A percentile compares a stretch with the other conserved stretches of the same genome.
Evolutionary conservation across 73 alveolate genomes (phyloP).

Genomic region (Paramecium caudatum): DNA sequence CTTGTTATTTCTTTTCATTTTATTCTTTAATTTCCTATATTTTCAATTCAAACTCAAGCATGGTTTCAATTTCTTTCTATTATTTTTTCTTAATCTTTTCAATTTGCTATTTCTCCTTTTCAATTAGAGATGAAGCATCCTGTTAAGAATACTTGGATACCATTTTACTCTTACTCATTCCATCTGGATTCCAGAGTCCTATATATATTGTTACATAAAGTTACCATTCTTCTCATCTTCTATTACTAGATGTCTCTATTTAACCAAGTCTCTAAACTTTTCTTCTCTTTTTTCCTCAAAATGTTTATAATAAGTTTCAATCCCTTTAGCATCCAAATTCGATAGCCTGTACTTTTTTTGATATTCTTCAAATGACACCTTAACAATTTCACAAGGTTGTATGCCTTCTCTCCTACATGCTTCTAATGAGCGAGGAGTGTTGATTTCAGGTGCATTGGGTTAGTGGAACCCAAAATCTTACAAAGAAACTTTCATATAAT

Average conservation of each 20-base stretch:
- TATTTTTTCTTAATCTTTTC: slow-evolving; percentile 53
- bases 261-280: slow-evolving; percentile 36
- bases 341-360: slow-evolving; percentile 5
- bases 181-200: slow-evolving; percentile 62
- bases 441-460: slow-evolving; percentile 59
- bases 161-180: slow-evolving; percentile 46
- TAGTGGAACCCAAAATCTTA: slow-evolving; percentile 63
- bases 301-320: slow-evolving; percentile 31
- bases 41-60: slow-evolving; percentile 67
- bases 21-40: slow-evolving; percentile 56
- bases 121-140: slow-evolving; percentile 65
- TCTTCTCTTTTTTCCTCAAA: slow-evolving; percentile 67
- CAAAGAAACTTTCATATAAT: slow-evolving; percentile 62
- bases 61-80: slow-evolving; percentile 45
- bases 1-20: slow-evolving; percentile 47
- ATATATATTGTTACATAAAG: not conserved
- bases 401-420: slow-evolving; percentile 66
- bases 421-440: slow-evolving; percentile 62
- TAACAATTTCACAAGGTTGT: slow-evolving; percentile 50
- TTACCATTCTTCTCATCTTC: slow-evolving; percentile 66
- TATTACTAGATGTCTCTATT: slow-evolving; percentile 56
- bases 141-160: slow-evolving; percentile 47
- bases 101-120: slow-evolving; percentile 45
- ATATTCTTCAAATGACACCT: slow-evolving; percentile 31
- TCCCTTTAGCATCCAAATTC: slow-evolving; percentile 38